These are phyloP conservation scores for Atkinsonella hypoxylon DNA, from an alignment of 2,329 filamentous ascomycete species.

Conservation along the genomic window DNA sequence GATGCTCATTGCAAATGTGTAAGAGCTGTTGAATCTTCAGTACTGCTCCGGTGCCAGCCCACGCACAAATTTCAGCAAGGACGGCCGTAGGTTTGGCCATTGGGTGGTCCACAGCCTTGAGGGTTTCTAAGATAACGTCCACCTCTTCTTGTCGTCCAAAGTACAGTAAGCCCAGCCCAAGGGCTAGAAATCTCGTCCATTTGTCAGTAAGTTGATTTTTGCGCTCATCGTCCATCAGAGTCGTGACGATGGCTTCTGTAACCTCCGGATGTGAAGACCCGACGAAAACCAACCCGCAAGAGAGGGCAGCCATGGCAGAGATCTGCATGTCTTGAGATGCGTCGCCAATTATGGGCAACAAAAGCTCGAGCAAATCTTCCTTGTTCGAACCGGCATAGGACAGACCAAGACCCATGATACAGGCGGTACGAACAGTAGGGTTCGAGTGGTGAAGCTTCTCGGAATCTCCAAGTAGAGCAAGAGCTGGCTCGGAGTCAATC, in stretches of 20 bases:
- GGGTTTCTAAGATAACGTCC: conserved; percentile 91
- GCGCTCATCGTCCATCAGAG: conserved; percentile 85
- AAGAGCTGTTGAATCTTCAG: conserved; percentile 94
- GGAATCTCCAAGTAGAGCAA: conserved; percentile 71
- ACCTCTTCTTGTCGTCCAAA: conserved; percentile 97
- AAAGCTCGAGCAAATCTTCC: conserved; percentile 70
- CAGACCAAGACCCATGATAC: conserved; percentile 91
- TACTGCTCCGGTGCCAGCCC: conserved; percentile 94
- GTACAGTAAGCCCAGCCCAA: conserved; percentile 86
- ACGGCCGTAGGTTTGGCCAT: conserved; percentile 95
- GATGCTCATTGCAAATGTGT: conserved; percentile 95
- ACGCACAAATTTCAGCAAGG: conserved; percentile 90
- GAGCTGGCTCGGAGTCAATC: conserved; percentile 77
- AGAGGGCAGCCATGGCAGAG: conserved; percentile 88
- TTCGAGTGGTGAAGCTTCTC: conserved; percentile 72
- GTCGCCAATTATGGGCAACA: conserved; percentile 80
- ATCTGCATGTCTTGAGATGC: conserved; percentile 84
- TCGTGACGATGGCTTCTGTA: conserved; percentile 83
- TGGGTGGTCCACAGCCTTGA: conserved; percentile 93
- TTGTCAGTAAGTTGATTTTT: conserved; percentile 90
- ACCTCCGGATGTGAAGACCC: conserved; percentile 86
- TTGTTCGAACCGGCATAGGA: conserved; percentile 92
- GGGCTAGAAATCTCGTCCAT: conserved; percentile 93
- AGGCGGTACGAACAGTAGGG: conserved; percentile 64
- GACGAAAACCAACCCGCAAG: conserved; percentile 82